Evolutionary conservation across 2,329 filamentous ascomycete genomes (phyloP), one percentile per base, ranked within the genome.

Genomic region (Aspergillus pseudoterreus): DNA sequence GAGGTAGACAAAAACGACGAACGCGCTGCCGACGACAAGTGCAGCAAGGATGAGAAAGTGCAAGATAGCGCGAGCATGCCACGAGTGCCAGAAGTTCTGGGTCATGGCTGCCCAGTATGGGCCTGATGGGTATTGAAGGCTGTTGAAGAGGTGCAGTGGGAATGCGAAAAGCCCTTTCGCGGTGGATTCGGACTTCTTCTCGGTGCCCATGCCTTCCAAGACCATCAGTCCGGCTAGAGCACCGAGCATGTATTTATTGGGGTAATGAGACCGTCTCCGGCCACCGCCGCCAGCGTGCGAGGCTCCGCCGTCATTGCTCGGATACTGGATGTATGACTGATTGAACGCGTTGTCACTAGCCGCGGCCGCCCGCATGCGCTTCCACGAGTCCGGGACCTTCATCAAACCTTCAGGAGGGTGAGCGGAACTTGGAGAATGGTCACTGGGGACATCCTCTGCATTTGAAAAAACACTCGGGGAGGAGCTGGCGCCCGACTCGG

Each of bases 201-300:
- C 85, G 75, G 66, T 87, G 82, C 80, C 79, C 50, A 92, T 78
- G 1, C 90, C 90, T 72, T 96, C 91, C 60, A 96, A 74, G 32
- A 96, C 81, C 92, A 97, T 96, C 15, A 97, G 77, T 12, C 90
- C 91, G 21, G 92, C 92, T 53, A 97, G 81, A 15, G 92, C 92
- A 39, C 92, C 92, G 4, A 96, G 85, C 89, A 96, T 94, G 58
- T 96, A 79, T 73, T 95, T 95, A 63, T 80, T 82, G 61, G 75
- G 71, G 55, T 84, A 72, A 58, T 79, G 76, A 33, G 79, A 78
- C 41, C 76, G 73, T 56, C 69, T 69, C 15, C 72, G 70, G 14
- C 75, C 73, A 42, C 75, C 73, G 43, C 71, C 72, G 52, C 74
- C 70, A 50, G 70, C 68, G 57, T 60, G 66, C 57, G 76, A 75